These are phyloP conservation scores for Omphalotus guepiniiformis DNA, from an alignment of 768 basidiomycete species.

Conservation along the genomic window DNA sequence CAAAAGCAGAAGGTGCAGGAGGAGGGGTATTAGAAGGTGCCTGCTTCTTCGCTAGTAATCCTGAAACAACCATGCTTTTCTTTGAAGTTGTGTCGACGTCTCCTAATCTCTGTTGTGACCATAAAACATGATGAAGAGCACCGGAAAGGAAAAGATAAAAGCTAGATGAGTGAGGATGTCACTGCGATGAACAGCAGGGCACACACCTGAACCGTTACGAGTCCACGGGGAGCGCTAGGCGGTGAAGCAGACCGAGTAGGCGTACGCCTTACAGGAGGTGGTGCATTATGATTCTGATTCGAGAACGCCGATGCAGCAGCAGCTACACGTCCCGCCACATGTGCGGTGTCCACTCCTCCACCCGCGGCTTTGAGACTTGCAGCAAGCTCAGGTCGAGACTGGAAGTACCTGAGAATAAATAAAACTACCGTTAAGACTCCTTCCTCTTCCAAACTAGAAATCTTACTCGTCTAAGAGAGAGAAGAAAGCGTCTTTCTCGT, in stretches of 20 bases:
- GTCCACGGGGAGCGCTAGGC: constrained; percentile 3
- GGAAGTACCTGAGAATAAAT: constrained; percentile 54
- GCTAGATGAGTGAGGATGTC: background rate
- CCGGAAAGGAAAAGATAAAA: background rate
- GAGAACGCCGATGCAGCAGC: constrained; percentile 8
- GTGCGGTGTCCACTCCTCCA: constrained; percentile 18
- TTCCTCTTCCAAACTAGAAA: background rate
- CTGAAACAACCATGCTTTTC: constrained; percentile 43
- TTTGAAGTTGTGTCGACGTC: constrained; percentile 52
- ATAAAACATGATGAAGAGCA: no score
- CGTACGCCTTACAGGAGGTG: constrained; percentile 1
- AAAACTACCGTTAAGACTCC: background rate
- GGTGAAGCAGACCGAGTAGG: constrained; percentile 2
- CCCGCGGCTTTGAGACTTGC: constrained; percentile 19
- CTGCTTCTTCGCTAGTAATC: constrained; percentile 37
- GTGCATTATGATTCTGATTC: background rate
- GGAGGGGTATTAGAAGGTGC: constrained; percentile 31
- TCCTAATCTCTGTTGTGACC: constrained; percentile 51
- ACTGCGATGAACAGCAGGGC: background rate
- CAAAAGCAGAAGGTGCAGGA: constrained; percentile 32
- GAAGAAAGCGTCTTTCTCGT: constrained; percentile 83
- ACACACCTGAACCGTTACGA: constrained; percentile 9
- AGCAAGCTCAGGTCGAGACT: constrained; percentile 64
- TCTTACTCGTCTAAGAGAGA: constrained; percentile 74
- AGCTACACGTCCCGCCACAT: constrained; percentile 19